Base-by-base conservation (phyloP, 331 rosid genomes). In the Malus hybrid region DNA sequence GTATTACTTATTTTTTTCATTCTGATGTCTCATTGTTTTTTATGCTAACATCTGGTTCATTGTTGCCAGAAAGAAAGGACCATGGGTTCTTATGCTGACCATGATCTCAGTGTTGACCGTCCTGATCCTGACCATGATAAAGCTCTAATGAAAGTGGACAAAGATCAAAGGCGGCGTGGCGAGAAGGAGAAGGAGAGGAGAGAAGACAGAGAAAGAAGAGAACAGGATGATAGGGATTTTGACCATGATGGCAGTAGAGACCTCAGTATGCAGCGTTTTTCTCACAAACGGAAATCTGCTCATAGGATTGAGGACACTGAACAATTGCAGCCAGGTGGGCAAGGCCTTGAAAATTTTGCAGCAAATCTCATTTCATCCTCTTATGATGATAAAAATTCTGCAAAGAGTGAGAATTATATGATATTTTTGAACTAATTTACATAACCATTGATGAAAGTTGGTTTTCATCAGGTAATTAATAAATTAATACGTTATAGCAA, bases 201-300 rank as follows among this genome's bases (percentile, higher is more conserved):
- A 81, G 97, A 94, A 57, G 97, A 88, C 66, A 84, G 90, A 84
- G 97, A 90, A 44, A 86, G 85, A 86, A 87, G 89, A 87, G 97
- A 89, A 53, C 83, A 75, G 76, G 92, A 89, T 48, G 97, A 92
- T 58, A 89, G 93, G 82, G 96, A 87, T 75, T 86, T 85, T 81
- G 93, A 89, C 71, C 93, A 87, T 71, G 97, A 86, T 64, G 91
- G 85, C 65, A 87, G 66, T 72, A 87, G 91, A 58, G 92, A 93
- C 57, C 81, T 79, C 75, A 81, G 73, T 70, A 53, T 84, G 89
- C 94, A 85, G 68, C 86, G 82, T 48, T 88, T 87, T 75, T 76
- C 88, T 53, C 85, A 75, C 75, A 92, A 89, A 84, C 87, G 85
- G 65, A 92, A 87, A 85, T 69, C 87, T 82, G 79, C 79, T 76